Percentiles rank a stretch among this genome's conserved stretches.
These are phyloP conservation scores for Cyanidium caldarium DNA, from an alignment of 23 red algal genomes.

Conservation along the genomic window DNA sequence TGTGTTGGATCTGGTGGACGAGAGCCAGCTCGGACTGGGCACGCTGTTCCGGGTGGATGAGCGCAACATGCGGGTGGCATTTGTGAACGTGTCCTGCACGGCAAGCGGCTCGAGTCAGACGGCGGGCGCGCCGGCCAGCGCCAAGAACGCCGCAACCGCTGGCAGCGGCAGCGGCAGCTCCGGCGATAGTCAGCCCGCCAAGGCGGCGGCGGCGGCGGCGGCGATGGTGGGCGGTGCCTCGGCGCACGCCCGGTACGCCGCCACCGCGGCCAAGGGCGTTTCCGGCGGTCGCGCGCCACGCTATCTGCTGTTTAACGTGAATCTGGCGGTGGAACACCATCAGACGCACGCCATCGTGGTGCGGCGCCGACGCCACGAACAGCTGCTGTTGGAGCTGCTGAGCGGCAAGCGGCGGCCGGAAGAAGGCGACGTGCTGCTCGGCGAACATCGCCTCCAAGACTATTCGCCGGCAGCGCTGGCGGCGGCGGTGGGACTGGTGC, in stretches of 20 bases:
- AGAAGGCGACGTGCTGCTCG: background rate
- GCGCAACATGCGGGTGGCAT: background rate
- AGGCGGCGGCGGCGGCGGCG: no score
- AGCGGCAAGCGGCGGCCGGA: background rate
- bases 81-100: background rate
- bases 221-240: no score
- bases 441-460: background rate
- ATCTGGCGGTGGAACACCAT: background rate
- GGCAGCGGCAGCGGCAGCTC: no score
- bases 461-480: background rate
- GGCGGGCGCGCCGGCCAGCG: no score
- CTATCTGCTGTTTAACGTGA: background rate
- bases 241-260: no score
- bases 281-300: background rate
- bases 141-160: no score
- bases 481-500: background rate
- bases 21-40: background rate
- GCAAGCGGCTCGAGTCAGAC: no score
- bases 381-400: background rate
- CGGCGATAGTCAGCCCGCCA: no score
- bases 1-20: background rate
- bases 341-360: background rate
- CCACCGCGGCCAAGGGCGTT: no score
- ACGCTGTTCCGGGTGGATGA: background rate
- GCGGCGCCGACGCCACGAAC: background rate